Evolutionary conservation across 2,329 filamentous ascomycete species (phyloP).

Genomic region (Aspergillus terreus): DNA sequence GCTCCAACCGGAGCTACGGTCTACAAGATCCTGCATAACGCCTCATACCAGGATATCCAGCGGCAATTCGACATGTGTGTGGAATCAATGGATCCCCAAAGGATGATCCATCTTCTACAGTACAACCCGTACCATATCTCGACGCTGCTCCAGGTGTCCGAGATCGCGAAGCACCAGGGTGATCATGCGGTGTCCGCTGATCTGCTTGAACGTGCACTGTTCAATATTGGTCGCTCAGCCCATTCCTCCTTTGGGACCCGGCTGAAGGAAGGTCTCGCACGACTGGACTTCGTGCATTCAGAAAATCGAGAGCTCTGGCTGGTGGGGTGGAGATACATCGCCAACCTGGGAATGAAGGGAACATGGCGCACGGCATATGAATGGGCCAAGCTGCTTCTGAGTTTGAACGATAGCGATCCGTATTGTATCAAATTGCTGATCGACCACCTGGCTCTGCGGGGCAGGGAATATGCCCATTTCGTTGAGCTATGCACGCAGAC

Average conservation of each 20-base stretch:
- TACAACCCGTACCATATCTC: conserved; percentile 86
- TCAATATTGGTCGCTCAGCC: conserved; percentile 85
- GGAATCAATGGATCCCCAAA: conserved; percentile 78
- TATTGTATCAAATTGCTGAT: conserved; percentile 78
- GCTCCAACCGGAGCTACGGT: conserved; percentile 58
- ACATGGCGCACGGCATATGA: conserved; percentile 91
- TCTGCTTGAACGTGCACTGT: conserved; percentile 83
- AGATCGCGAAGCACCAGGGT: conserved; percentile 85
- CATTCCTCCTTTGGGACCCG: conserved; percentile 76
- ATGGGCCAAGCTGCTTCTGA: conserved; percentile 82
- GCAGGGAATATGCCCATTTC: conserved; percentile 71
- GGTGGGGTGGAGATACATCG: conserved; percentile 82
- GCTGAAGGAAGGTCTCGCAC: conserved; percentile 72
- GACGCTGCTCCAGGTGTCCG: conserved; percentile 87
- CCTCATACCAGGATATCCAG: conserved; percentile 70
- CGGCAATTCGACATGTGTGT: conserved; percentile 72
- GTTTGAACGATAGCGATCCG: conserved; percentile 72
- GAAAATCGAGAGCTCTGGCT: conserved; percentile 95
- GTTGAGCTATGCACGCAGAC: conserved; percentile 61
- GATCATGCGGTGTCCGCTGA: conserved; percentile 84
- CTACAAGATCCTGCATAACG: conserved; percentile 75
- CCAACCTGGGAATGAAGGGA: conserved; percentile 80
- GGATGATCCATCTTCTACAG: conserved; percentile 71
- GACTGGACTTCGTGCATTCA: conserved; percentile 73
- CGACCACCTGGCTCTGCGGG: conserved; percentile 79